Evolutionary conservation across 345 rosid species (phyloP).

Genomic region (Anacardium occidentale): DNA sequence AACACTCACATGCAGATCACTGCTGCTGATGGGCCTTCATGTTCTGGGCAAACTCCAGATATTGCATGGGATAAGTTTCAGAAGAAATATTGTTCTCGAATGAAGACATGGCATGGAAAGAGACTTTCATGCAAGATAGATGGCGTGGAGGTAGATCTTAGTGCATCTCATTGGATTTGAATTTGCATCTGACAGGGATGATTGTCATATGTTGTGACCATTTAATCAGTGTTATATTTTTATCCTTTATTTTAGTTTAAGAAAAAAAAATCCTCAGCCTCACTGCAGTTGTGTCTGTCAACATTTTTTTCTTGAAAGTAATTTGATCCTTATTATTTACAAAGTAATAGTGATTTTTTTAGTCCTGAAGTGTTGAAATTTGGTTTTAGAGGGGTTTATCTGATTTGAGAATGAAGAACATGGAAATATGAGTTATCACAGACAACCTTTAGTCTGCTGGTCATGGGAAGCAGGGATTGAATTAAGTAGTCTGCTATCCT

Average conservation of each 20-base stretch:
- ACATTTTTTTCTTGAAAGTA: neutral
- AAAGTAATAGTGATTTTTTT: neutral
- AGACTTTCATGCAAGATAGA: constrained; percentile 71
- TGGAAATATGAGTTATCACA: neutral
- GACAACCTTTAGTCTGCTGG: neutral
- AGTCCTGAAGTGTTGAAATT: neutral
- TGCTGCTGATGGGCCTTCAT: constrained; percentile 49
- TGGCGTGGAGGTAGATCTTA: constrained; percentile 63
- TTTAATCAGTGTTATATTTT: neutral
- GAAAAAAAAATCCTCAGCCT: neutral
- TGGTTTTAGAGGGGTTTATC: neutral
- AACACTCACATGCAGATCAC: constrained; percentile 52
- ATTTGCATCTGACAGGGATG: neutral
- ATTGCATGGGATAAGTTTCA: constrained; percentile 84
- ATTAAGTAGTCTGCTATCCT: neutral
- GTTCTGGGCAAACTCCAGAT: constrained; percentile 76
- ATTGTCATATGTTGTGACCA: neutral
- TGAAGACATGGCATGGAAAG: constrained; percentile 74
- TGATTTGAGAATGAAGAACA: neutral
- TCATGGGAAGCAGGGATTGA: too few species aligned
- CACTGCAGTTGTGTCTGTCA: neutral
- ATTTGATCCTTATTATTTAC: neutral
- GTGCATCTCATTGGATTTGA: constrained; percentile 2
- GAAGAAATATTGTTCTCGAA: constrained; percentile 50
- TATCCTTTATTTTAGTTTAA: neutral